These are phyloP conservation scores for Aspergillus pseudoglaucus DNA, from an alignment of 2,329 filamentous ascomycete genomes.

Conservation along the genomic window DNA sequence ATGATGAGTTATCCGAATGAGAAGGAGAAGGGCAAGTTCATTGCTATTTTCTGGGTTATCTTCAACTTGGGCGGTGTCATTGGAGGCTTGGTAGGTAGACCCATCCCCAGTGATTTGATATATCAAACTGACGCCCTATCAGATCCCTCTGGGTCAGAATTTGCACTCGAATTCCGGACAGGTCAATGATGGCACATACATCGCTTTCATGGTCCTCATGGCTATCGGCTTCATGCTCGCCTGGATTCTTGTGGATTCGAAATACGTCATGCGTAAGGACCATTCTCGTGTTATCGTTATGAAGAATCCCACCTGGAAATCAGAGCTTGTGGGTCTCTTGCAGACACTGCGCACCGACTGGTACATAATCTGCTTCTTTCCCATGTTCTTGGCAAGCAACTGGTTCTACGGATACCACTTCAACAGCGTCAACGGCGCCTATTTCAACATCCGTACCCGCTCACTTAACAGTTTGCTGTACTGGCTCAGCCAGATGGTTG, in stretches of 20 bases:
- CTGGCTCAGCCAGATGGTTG: slow-evolving; percentile 71
- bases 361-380: slow-evolving; percentile 69
- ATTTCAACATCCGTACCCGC: slow-evolving; percentile 68
- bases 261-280: slow-evolving; percentile 66
- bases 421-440: slow-evolving; percentile 63
- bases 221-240: slow-evolving; percentile 63
- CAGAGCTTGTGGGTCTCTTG: slow-evolving; percentile 69
- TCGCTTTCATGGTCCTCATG: slow-evolving; percentile 82
- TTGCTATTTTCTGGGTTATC: slow-evolving; percentile 89
- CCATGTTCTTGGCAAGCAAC: slow-evolving; percentile 75
- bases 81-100: slow-evolving; percentile 56
- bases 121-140: slow-evolving; percentile 1
- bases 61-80: slow-evolving; percentile 91
- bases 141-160: slow-evolving; percentile 43
- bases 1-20: slow-evolving; percentile 80
- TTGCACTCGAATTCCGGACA: slow-evolving; percentile 34
- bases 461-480: slow-evolving; percentile 76
- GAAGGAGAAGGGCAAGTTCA: slow-evolving; percentile 76
- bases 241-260: slow-evolving; percentile 64
- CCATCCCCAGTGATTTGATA: neutral
- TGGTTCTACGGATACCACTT: slow-evolving; percentile 78
- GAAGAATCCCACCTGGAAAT: slow-evolving; percentile 83
- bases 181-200: slow-evolving; percentile 69
- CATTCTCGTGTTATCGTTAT: slow-evolving; percentile 76
- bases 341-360: slow-evolving; percentile 65